These are phyloP conservation scores for Dovyalis caffra DNA, from an alignment of 345 rosid species.

Conservation along the genomic window DNA sequence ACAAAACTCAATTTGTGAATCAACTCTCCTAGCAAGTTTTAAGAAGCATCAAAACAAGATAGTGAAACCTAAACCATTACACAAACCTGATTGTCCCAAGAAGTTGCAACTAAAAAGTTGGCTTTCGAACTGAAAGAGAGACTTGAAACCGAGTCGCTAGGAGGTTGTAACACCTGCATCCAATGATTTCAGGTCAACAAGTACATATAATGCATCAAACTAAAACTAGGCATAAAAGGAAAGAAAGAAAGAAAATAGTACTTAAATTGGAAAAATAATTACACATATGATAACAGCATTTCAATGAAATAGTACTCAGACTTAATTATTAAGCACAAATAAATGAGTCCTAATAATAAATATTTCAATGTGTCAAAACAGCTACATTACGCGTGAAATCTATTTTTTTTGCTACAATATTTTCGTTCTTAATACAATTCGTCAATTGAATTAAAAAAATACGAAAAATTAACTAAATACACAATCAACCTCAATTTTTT, in stretches of 20 bases:
- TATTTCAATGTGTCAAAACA: background rate
- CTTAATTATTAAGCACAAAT: background rate
- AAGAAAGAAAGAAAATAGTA: background rate
- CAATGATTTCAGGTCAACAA: background rate
- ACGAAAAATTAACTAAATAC: background rate
- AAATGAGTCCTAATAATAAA: background rate
- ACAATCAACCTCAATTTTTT: background rate
- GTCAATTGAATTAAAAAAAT: background rate
- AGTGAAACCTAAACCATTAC: background rate
- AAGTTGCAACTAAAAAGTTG: slow-evolving; percentile 80
- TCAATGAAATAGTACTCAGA: background rate
- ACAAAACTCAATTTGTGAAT: background rate
- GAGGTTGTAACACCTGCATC: slow-evolving; percentile 77
- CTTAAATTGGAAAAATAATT: too few relatives aligned
- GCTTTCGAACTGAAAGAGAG: slow-evolving; percentile 94
- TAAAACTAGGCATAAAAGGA: background rate
- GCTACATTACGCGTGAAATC: background rate
- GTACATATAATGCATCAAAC: too few relatives aligned
- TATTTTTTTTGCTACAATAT: background rate
- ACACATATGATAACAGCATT: too few relatives aligned
- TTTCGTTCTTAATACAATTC: background rate
- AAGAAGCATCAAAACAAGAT: background rate
- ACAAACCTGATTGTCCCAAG: slow-evolving; percentile 98
- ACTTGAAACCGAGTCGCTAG: slow-evolving; percentile 82
- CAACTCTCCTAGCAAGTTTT: background rate